Conservation (phyloP, 139 green algal genomes). For the Chlamydomonas urium region DNA sequence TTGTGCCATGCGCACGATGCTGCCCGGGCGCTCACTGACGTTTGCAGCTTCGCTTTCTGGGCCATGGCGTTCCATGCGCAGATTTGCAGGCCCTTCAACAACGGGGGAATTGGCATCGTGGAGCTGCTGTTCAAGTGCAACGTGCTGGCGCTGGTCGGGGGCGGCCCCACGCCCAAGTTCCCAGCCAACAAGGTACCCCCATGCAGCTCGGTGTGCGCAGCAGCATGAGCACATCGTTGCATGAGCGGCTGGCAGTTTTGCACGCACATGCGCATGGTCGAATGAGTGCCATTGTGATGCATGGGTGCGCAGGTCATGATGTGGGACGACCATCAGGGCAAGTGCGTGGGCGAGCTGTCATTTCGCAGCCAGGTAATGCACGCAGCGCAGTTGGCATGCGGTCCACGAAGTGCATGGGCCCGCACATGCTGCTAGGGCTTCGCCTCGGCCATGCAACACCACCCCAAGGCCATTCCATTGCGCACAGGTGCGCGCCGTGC, state of each 20-base stretch:
- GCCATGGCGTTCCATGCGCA: too few relatives aligned
- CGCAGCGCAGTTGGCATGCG: too few relatives aligned
- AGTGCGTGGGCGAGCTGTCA: constrained; percentile 91
- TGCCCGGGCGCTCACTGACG: too few relatives aligned
- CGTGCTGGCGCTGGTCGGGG: constrained; percentile 92
- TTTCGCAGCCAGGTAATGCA: constrained; percentile 88
- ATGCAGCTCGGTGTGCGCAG: background rate
- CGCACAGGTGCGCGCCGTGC: constrained; percentile 83
- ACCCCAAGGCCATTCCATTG: too few relatives aligned
- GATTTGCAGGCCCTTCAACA: constrained; percentile 76
- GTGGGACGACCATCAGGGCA: constrained; percentile 92
- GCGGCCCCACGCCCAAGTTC: constrained; percentile 72
- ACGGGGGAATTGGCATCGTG: constrained; percentile 75
- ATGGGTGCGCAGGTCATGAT: constrained; percentile 84
- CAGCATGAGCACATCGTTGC: too few relatives aligned
- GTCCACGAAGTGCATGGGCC: background rate
- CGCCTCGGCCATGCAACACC: background rate
- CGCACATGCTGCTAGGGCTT: too few relatives aligned
- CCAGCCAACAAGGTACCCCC: constrained; percentile 79
- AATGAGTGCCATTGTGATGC: background rate
- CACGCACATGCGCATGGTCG: background rate
- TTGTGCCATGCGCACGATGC: too few relatives aligned
- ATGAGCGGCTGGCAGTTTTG: background rate
- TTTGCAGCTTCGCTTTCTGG: too few relatives aligned
- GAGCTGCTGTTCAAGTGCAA: constrained; percentile 98